phyloP scores from a whole-genome alignment of 2,329 filamentous ascomycete genomes.

The Pseudonectria buxi region DNA sequence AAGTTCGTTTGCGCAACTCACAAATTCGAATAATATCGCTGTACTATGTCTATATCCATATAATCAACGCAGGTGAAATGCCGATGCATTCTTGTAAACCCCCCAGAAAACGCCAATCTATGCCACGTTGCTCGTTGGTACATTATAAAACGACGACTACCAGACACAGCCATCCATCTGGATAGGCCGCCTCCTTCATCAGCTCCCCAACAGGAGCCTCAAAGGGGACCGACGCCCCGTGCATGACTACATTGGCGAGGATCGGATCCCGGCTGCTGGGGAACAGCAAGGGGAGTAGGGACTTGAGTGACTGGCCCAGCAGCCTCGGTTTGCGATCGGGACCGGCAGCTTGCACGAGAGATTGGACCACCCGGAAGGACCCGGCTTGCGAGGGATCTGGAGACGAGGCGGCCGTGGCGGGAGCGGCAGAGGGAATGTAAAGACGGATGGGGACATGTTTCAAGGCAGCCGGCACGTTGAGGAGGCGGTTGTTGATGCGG shows the following conservation, averaged over 20 bases:
- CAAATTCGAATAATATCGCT: background rate
- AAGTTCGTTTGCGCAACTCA: background rate
- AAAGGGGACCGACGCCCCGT: conserved; percentile 80
- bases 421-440: conserved; percentile 68
- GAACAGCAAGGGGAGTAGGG: conserved; percentile 72
- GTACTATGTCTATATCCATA: no score
- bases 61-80: no score
- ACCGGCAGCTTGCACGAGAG: conserved; percentile 52
- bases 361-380: conserved; percentile 68
- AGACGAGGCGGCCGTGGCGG: conserved; percentile 29
- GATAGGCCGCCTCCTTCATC: conserved; percentile 75
- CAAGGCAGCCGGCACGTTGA: conserved; percentile 68
- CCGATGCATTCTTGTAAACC: background rate
- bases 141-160: conserved; percentile 63
- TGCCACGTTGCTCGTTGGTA: conserved; percentile 7
- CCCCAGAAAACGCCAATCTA: conserved; percentile 10
- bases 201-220: conserved; percentile 73
- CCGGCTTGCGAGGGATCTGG: conserved; percentile 29
- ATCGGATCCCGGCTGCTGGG: conserved; percentile 79
- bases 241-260: conserved; percentile 75
- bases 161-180: conserved; percentile 86
- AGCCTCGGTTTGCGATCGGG: conserved; percentile 36
- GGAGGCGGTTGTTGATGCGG: conserved; percentile 67
- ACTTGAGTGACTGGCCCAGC: conserved; percentile 71
- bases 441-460: conserved; percentile 81